phyloP scores from a whole-genome alignment of 495 filamentous ascomycete species.

The Tetracladium setigerum region DNA sequence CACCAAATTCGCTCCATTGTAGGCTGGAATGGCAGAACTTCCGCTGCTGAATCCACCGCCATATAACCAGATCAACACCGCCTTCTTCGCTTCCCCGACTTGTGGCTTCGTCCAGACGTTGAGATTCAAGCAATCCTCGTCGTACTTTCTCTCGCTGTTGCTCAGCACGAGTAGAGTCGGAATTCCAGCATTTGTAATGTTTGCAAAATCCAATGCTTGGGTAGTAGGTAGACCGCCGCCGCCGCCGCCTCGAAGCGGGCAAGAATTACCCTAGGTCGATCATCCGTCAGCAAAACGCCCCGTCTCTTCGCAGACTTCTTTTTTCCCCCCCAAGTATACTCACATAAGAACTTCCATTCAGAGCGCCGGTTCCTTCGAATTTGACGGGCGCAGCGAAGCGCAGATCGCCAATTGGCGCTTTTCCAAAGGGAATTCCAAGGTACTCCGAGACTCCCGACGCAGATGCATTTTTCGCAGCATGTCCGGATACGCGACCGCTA shows the following conservation, averaged over 20 bases:
- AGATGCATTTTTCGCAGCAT: conserved; percentile 28
- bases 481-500: conserved; percentile 39
- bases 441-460: conserved; percentile 37
- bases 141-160: neutral
- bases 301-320: no score
- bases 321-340: conserved; percentile 3
- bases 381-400: conserved; percentile 36
- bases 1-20: conserved; percentile 35
- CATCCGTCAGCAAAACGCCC: no score
- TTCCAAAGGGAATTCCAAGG: conserved; percentile 41
- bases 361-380: conserved; percentile 6
- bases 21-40: conserved; percentile 24
- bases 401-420: conserved; percentile 37
- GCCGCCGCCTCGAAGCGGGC: neutral
- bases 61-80: conserved; percentile 33
- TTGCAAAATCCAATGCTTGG: neutral
- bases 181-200: conserved; percentile 9
- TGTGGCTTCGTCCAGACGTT: conserved; percentile 38
- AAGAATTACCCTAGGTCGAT: conserved; percentile 9
- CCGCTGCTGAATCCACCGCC: conserved; percentile 30
- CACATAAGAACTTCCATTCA: conserved; percentile 25
- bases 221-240: neutral
- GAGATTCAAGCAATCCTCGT: conserved; percentile 48
- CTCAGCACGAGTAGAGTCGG: neutral
- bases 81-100: conserved; percentile 20